Evolutionary conservation across 2,329 filamentous ascomycete species (phyloP).

Genomic region (Epichloe sp.): DNA sequence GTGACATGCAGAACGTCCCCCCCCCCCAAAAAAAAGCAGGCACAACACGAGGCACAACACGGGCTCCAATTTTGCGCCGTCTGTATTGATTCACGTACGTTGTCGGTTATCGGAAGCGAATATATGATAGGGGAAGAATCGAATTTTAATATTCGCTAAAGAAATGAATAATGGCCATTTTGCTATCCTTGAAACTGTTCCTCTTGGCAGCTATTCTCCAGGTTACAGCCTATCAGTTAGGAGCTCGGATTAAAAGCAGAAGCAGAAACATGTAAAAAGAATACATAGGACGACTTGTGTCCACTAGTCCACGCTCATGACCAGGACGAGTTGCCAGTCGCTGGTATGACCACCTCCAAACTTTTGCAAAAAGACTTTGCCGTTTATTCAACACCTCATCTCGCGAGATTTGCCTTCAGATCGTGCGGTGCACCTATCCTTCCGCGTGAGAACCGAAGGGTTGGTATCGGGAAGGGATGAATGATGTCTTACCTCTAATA

Average conservation of each 20-base stretch:
- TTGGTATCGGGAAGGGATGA: not conserved
- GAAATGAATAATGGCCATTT: not conserved
- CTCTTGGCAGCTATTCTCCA: not conserved
- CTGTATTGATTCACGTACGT: no score
- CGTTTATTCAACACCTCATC: conserved; percentile 2
- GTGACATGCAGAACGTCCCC: no score
- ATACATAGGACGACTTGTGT: not conserved
- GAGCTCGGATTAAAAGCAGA: not conserved
- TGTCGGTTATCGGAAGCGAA: no score
- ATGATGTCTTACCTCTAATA: conserved; percentile 15
- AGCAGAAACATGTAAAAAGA: not conserved
- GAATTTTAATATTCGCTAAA: not conserved
- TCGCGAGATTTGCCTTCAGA: conserved; percentile 4
- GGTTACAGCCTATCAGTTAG: not conserved
- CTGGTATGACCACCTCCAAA: not conserved
- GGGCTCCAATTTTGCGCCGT: no score
- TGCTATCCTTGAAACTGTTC: not conserved
- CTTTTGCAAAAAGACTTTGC: not conserved
- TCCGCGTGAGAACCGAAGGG: conserved; percentile 2
- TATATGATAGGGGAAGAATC: no score
- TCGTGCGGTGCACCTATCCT: conserved; percentile 1
- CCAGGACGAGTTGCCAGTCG: not conserved
- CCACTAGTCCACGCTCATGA: not conserved
- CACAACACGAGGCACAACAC: no score
- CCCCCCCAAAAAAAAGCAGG: no score